Evolutionary conservation across 192 early-diverging fungal genomes (phyloP).

Genomic region (Dimargaris cristalligena): DNA sequence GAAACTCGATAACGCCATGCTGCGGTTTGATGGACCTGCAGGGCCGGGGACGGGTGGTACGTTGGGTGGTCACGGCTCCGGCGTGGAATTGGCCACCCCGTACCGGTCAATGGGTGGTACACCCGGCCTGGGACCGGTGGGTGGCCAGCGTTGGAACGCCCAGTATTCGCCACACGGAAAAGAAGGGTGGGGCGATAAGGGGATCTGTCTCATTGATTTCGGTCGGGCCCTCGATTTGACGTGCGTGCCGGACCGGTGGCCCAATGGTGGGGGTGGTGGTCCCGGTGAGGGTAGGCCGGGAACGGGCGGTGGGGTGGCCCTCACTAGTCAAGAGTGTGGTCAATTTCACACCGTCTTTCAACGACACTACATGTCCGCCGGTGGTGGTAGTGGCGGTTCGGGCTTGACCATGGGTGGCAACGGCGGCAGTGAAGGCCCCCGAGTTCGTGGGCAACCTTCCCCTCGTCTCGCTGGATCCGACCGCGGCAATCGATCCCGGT

Average conservation of each 20-base stretch:
- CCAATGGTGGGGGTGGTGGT: too few species aligned
- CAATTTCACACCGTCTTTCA: neutral
- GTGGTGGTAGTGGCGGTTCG: neutral
- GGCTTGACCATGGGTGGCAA: neutral
- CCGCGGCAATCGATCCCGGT: constrained; percentile 3
- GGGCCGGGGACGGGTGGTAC: neutral
- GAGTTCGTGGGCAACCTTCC: neutral
- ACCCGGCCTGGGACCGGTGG: neutral
- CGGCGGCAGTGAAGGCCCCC: neutral
- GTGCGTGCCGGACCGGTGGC: too few species aligned
- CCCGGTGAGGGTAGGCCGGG: too few species aligned
- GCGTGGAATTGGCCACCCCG: too few species aligned
- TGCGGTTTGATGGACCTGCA: neutral
- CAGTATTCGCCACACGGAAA: constrained; percentile 4
- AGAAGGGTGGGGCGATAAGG: constrained; percentile 9
- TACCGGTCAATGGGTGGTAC: neutral
- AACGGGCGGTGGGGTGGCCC: neutral
- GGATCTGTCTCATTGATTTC: constrained; percentile 8
- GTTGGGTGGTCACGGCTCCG: neutral
- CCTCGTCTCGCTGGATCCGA: neutral
- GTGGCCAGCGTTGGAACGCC: constrained; percentile 2
- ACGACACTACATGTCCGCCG: neutral
- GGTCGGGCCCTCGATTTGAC: constrained; percentile 9
- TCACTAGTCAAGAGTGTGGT: neutral
- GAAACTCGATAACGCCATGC: constrained; percentile 8